These are phyloP conservation scores for Dionaea muscipula DNA, from an alignment of 179 eudicot species.

Conservation along the genomic window DNA sequence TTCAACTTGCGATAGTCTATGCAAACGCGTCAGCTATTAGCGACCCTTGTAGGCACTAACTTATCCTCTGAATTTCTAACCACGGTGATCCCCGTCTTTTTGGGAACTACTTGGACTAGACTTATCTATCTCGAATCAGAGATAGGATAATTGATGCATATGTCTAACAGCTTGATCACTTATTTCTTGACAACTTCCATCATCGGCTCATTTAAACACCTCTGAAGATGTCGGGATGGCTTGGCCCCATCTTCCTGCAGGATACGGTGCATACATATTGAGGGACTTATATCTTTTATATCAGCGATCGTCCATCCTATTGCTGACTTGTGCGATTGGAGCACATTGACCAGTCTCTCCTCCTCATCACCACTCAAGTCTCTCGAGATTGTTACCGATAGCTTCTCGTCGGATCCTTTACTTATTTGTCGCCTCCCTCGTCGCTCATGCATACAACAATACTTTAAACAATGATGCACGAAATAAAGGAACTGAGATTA, in stretches of 20 bases:
- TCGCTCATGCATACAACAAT: too few relatives aligned
- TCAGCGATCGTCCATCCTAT: conserved; percentile 7
- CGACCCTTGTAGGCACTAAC: background rate
- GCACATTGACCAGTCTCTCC: background rate
- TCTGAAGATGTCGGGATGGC: background rate
- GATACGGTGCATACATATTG: background rate
- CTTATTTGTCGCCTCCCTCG: too few relatives aligned
- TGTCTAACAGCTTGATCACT: background rate
- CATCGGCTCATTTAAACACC: background rate
- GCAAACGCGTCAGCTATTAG: background rate
- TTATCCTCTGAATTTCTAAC: background rate
- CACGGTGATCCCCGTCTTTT: background rate
- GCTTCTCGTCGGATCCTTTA: too few relatives aligned
- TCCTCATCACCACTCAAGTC: too few relatives aligned
- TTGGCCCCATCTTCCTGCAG: background rate
- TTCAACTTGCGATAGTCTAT: background rate
- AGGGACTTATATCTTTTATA: conserved; percentile 3
- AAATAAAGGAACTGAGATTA: too few relatives aligned
- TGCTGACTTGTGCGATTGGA: background rate
- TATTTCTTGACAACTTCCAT: background rate
- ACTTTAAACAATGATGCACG: too few relatives aligned
- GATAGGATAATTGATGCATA: background rate
- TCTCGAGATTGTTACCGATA: too few relatives aligned
- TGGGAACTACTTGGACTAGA: background rate
- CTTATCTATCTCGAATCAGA: background rate